phyloP scores from a whole-genome alignment of 1,284 basidiomycete species.

The Ceratorhiza oryzae-sativae region DNA sequence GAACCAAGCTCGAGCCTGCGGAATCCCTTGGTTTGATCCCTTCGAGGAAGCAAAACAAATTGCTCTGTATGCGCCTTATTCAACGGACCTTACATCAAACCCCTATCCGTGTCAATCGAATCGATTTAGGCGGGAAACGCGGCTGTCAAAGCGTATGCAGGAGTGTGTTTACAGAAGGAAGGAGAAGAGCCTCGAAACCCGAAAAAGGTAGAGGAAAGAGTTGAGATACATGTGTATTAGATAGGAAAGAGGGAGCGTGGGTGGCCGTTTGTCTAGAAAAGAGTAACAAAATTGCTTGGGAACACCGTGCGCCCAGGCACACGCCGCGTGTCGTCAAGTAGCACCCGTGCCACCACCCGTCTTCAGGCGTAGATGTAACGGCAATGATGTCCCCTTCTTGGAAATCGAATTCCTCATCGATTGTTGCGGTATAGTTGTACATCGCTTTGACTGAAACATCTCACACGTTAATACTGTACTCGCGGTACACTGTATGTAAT shows the following conservation, averaged over 20 bases:
- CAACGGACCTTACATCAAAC: too few relatives aligned
- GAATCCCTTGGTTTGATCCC: too few relatives aligned
- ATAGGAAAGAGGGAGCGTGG: neutral
- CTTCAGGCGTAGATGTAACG: conserved; percentile 88
- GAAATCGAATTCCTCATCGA: conserved; percentile 91
- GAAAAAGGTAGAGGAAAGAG: conserved; percentile 6
- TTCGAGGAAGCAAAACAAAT: too few relatives aligned
- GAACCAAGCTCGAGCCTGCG: too few relatives aligned
- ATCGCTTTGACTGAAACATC: conserved; percentile 79
- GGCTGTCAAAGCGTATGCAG: conserved; percentile 32
- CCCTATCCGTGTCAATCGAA: neutral
- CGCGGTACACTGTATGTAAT: neutral
- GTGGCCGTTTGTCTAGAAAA: conserved; percentile 57
- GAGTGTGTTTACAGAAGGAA: conserved; percentile 4
- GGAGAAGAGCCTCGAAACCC: neutral
- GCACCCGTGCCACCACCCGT: conserved; percentile 93
- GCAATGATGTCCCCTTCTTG: conserved; percentile 91
- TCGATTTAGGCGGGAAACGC: neutral
- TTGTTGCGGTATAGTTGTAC: conserved; percentile 89
- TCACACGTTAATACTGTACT: neutral
- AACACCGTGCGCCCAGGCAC: conserved; percentile 83
- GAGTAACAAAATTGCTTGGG: conserved; percentile 89
- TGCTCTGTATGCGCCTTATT: too few relatives aligned
- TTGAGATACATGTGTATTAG: neutral
- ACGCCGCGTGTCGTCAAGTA: conserved; percentile 84